phyloP scores from a whole-genome alignment of 345 rosid species.

The Melaleuca alternifolia region DNA sequence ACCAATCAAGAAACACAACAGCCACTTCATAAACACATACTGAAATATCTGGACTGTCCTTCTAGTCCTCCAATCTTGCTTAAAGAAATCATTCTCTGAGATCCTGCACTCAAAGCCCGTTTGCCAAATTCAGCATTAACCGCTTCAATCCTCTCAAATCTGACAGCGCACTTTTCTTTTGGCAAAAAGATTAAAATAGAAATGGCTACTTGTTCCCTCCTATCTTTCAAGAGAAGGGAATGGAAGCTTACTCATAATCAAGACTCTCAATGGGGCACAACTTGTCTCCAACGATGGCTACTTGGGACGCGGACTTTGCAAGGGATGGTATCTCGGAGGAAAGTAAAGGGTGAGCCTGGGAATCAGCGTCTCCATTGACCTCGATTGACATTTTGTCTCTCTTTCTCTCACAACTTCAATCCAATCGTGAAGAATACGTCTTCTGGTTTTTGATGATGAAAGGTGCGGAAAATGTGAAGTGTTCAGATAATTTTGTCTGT shows the following conservation, averaged over 20 bases:
- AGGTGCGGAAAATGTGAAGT: neutral
- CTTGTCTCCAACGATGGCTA: constrained; percentile 77
- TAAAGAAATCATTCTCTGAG: constrained; percentile 78
- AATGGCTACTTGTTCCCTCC: neutral
- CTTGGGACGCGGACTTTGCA: constrained; percentile 67
- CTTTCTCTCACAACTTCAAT: neutral
- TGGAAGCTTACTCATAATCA: constrained; percentile 62
- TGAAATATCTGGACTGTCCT: constrained; percentile 52
- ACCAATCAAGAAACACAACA: constrained; percentile 55
- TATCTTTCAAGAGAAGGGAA: neutral
- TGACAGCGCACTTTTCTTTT: neutral
- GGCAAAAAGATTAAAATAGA: neutral
- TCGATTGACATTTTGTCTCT: neutral
- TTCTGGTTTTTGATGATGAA: neutral
- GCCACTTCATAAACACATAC: constrained; percentile 77
- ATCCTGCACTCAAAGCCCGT: constrained; percentile 13
- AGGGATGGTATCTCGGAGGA: constrained; percentile 18
- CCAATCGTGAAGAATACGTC: neutral
- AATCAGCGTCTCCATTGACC: constrained; percentile 11
- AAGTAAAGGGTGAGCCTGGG: constrained; percentile 40
- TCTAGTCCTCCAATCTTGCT: constrained; percentile 80
- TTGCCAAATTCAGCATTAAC: neutral
- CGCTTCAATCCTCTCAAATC: neutral
- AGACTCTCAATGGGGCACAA: constrained; percentile 82
- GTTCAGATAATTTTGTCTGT: neutral